Conservation (phyloP, 2,329 filamentous ascomycete genomes). For the Fusarium chaquense region DNA sequence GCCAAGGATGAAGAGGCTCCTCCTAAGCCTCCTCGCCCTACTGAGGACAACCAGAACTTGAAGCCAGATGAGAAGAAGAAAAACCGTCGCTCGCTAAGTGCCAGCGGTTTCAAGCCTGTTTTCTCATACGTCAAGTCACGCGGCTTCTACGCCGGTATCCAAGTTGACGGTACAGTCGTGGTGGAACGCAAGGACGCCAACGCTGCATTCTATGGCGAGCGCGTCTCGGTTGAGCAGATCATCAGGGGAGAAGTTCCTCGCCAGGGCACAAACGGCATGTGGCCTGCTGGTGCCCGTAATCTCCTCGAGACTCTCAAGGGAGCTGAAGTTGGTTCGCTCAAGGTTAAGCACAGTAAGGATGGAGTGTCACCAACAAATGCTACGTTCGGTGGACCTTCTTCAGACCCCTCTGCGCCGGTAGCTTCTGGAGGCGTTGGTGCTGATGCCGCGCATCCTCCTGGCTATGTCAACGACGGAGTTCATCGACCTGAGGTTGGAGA, state of each 20-base stretch:
- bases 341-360: slow-evolving; percentile 37
- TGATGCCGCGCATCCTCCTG: slow-evolving; percentile 33
- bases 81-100: slow-evolving; percentile 49
- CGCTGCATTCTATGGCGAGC: slow-evolving; percentile 83
- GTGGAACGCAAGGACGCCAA: slow-evolving; percentile 92
- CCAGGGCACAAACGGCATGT: slow-evolving; percentile 46
- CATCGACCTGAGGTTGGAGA: slow-evolving; percentile 43
- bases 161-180: slow-evolving; percentile 87
- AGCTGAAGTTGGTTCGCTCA: slow-evolving; percentile 49
- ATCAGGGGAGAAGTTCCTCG: slow-evolving; percentile 57
- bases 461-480: slow-evolving; percentile 44
- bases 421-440: slow-evolving; percentile 14
- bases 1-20: slow-evolving; percentile 44
- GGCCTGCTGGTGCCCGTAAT: slow-evolving; percentile 50
- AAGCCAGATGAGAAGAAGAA: slow-evolving; percentile 48
- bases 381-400: slow-evolving; percentile 21
- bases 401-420: slow-evolving; percentile 22
- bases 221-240: slow-evolving; percentile 60
- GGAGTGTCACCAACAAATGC: slow-evolving; percentile 14
- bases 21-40: slow-evolving; percentile 24
- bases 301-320: slow-evolving; percentile 50
- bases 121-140: slow-evolving; percentile 85
- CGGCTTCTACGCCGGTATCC: slow-evolving; percentile 87
- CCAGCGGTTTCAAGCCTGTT: slow-evolving; percentile 56
- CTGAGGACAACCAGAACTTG: slow-evolving; percentile 38